A percentile compares a stretch with the other conserved stretches of the same genome.
These are phyloP conservation scores for Lindgomyces ingoldianus DNA, from an alignment of 495 filamentous ascomycete species.

Conservation along the genomic window DNA sequence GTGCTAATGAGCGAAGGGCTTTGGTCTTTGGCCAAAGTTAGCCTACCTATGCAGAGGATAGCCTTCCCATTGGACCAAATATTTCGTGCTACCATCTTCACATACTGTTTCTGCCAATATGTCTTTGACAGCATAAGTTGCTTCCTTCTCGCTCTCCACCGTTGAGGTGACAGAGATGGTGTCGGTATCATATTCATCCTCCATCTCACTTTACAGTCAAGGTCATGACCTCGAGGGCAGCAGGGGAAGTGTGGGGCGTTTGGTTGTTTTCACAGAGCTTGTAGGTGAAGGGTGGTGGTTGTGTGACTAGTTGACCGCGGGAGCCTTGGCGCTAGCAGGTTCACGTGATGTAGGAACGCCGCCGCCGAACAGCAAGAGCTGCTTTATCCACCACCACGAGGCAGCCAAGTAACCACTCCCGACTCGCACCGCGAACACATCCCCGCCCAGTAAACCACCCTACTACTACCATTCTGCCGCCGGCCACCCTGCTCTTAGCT, in stretches of 20 bases:
- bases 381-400: slow-evolving; percentile 21
- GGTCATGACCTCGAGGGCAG: too few relatives aligned
- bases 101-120: slow-evolving; percentile 9
- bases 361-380: neutral
- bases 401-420: slow-evolving; percentile 10
- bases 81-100: slow-evolving; percentile 2
- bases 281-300: too few relatives aligned
- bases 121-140: slow-evolving; percentile 18
- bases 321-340: neutral
- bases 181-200: slow-evolving; percentile 30
- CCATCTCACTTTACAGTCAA: too few relatives aligned
- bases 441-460: neutral
- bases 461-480: neutral
- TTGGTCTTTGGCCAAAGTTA: neutral
- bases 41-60: slow-evolving; percentile 24
- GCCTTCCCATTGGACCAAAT: slow-evolving; percentile 33
- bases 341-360: neutral
- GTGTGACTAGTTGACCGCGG: too few relatives aligned
- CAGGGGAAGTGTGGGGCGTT: too few relatives aligned
- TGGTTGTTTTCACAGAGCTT: too few relatives aligned
- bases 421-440: neutral
- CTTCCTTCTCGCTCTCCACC: neutral
- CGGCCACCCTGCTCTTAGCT: neutral
- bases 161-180: slow-evolving; percentile 28
- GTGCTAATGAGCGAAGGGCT: neutral